Evolutionary conservation across 2,329 filamentous ascomycete genomes (phyloP).

Genomic region (Thermothelomyces thermophilus): DNA sequence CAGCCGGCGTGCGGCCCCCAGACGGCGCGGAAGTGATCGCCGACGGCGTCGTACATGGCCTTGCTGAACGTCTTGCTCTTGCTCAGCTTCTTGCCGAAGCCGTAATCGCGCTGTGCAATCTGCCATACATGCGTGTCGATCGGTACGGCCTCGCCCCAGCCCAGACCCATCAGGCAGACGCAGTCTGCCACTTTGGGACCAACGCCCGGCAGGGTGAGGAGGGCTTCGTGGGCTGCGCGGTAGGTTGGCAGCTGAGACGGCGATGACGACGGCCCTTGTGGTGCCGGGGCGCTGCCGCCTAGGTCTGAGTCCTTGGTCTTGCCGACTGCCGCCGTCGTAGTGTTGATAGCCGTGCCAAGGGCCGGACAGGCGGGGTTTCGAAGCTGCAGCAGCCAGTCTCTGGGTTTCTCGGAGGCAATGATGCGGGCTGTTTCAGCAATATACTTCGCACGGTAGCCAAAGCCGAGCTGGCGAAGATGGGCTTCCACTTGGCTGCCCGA

Average conservation of each 20-base stretch:
- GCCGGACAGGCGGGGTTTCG: constrained; percentile 68
- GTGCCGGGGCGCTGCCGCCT: constrained; percentile 22
- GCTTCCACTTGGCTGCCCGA: constrained; percentile 68
- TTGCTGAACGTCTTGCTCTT: constrained; percentile 83
- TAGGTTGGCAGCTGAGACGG: no score
- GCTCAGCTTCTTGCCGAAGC: constrained; percentile 61
- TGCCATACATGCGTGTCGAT: constrained; percentile 99
- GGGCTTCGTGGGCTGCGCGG: constrained; percentile 68
- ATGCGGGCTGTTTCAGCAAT: constrained; percentile 78
- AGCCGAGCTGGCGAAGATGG: constrained; percentile 74
- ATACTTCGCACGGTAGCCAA: constrained; percentile 92
- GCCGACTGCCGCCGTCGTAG: neutral
- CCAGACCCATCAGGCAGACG: constrained; percentile 90
- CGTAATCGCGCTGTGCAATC: constrained; percentile 93
- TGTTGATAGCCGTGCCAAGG: constrained; percentile 33
- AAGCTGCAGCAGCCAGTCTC: constrained; percentile 69
- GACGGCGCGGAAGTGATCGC: constrained; percentile 77
- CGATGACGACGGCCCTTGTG: constrained; percentile 26
- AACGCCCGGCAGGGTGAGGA: constrained; percentile 77
- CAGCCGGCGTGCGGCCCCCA: constrained; percentile 95
- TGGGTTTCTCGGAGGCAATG: constrained; percentile 59
- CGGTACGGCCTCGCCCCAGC: constrained; percentile 91
- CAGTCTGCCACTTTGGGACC: constrained; percentile 97
- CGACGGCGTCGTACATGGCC: constrained; percentile 80
- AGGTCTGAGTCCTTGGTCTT: neutral